Evolutionary conservation across 495 filamentous ascomycete genomes (phyloP).

Genomic region (Hypoxylon intermedium): DNA sequence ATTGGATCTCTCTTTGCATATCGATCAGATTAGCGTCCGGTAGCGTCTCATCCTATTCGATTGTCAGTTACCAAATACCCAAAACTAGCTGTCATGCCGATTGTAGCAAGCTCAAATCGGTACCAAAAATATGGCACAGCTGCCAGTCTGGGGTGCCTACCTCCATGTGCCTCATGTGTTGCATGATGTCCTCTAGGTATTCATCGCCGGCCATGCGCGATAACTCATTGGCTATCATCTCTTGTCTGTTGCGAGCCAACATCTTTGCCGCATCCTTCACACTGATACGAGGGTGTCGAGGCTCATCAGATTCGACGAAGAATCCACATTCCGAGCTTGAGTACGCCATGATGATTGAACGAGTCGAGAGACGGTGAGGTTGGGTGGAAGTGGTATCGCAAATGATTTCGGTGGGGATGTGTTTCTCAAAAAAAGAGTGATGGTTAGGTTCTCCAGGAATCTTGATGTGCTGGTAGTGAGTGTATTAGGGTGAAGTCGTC

Average conservation of each 20-base stretch:
- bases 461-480: slow-evolving; percentile 41
- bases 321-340: slow-evolving; percentile 67
- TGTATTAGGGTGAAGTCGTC: slow-evolving; percentile 49
- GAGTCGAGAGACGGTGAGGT: slow-evolving; percentile 23
- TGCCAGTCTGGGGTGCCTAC: slow-evolving; percentile 50
- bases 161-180: slow-evolving; percentile 97
- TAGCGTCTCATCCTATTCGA: slow-evolving; percentile 77
- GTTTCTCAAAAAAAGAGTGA: slow-evolving; percentile 50
- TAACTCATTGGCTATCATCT: slow-evolving; percentile 84
- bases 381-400: slow-evolving; percentile 31
- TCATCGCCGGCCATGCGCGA: slow-evolving; percentile 82
- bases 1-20: slow-evolving; percentile 98
- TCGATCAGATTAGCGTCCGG: slow-evolving; percentile 97
- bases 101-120: neutral
- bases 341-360: slow-evolving; percentile 74
- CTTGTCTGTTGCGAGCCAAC: slow-evolving; percentile 77
- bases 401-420: slow-evolving; percentile 25
- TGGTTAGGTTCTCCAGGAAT: slow-evolving; percentile 62
- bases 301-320: slow-evolving; percentile 85
- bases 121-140: neutral
- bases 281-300: slow-evolving; percentile 54
- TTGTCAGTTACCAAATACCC: neutral
- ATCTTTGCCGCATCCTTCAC: slow-evolving; percentile 76
- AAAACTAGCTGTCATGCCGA: slow-evolving; percentile 5
- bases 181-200: slow-evolving; percentile 89